Percentiles rank a stretch among this genome's conserved stretches.
Conservation (phyloP, 805 yeast species). For the Wickerhamomyces canadensis region DNA sequence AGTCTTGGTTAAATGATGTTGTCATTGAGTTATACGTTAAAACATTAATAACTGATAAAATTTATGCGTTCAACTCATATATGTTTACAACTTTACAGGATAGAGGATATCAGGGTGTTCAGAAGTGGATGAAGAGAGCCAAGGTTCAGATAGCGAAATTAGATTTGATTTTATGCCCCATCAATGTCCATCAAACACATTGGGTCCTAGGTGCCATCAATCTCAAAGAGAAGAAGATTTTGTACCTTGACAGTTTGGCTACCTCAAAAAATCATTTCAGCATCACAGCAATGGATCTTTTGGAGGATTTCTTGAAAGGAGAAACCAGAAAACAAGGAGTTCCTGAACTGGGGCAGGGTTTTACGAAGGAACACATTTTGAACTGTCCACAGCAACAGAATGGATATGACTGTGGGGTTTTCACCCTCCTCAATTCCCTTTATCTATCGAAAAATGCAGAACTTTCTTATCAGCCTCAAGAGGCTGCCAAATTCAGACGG, state of each 20-base stretch:
- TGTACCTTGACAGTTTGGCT: slow-evolving; percentile 76
- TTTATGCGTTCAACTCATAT: slow-evolving; percentile 81
- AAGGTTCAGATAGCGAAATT: slow-evolving; percentile 59
- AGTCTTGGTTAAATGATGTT: slow-evolving; percentile 86
- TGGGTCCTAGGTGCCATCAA: slow-evolving; percentile 89
- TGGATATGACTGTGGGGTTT: slow-evolving; percentile 95
- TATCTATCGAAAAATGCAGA: slow-evolving; percentile 47
- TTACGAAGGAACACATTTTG: slow-evolving; percentile 24
- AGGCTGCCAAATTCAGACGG: slow-evolving; percentile 63
- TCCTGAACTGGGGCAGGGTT: slow-evolving; percentile 27
- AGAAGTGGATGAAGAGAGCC: slow-evolving; percentile 78
- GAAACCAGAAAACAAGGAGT: slow-evolving; percentile 54
- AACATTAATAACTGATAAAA: slow-evolving; percentile 26
- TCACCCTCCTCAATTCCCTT: slow-evolving; percentile 73
- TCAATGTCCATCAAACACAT: slow-evolving; percentile 78
- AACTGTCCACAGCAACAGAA: slow-evolving; percentile 82
- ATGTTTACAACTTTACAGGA: slow-evolving; percentile 68
- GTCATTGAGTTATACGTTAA: slow-evolving; percentile 77
- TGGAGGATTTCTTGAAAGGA: slow-evolving; percentile 57
- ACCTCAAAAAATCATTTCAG: slow-evolving; percentile 32
- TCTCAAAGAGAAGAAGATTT: slow-evolving; percentile 49
- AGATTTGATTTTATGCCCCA: slow-evolving; percentile 72
- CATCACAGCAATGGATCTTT: slow-evolving; percentile 34
- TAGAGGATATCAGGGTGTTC: slow-evolving; percentile 77
- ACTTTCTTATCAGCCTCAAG: slow-evolving; percentile 55